Base-by-base conservation (phyloP, 805 yeast genomes). In the Soucietia sequanensis region DNA sequence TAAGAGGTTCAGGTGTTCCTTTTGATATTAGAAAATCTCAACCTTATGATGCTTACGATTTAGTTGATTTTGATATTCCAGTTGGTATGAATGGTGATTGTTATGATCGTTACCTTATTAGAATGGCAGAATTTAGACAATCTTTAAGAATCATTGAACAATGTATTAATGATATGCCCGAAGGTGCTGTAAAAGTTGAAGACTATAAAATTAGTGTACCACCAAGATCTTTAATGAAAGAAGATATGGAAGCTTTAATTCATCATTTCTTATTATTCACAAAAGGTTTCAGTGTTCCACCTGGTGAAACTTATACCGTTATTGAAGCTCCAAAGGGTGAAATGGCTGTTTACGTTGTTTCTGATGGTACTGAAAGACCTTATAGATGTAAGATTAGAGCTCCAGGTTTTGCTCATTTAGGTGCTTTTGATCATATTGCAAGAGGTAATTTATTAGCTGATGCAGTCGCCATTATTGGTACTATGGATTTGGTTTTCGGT, bases 311-410 rank as follows among this genome's bases (percentile, higher is more conserved):
- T 8, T 87, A 87, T 60, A 84, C 93, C 33, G 91, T 86, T 38
- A 86, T 87, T 48, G 95, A 87, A 69, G 95, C 95, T 16, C 95
- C 95, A 60, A 87, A 87, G 77, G 95, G 95, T 59, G 95, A 87
- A 66, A 84, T 87, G 93, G 95, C 85, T 41, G 95, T 85, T 37
- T 87, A 81, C 56, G 81, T 87, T 34, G 95, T 87, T 37, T 79
- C 89, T 47, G 95, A 87, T 66, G 95, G 95, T 37, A 65, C 84
- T 39, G 95, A 87, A 69, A 78, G 93, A 63, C 95, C 95, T 23
- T 87, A 87, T 70, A 80, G 89, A 68, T 85, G 95, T 72, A 86
- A 85, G 71, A 86, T 87, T 54, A 81, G 95, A 68, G 89, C 95
- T n/a, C 95, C 95, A 31, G 95, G 95, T 29, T 87, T 87, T 59